Evolutionary conservation across 495 filamentous ascomycete species (phyloP).

Genomic region (Talaromyces stipitatus): DNA sequence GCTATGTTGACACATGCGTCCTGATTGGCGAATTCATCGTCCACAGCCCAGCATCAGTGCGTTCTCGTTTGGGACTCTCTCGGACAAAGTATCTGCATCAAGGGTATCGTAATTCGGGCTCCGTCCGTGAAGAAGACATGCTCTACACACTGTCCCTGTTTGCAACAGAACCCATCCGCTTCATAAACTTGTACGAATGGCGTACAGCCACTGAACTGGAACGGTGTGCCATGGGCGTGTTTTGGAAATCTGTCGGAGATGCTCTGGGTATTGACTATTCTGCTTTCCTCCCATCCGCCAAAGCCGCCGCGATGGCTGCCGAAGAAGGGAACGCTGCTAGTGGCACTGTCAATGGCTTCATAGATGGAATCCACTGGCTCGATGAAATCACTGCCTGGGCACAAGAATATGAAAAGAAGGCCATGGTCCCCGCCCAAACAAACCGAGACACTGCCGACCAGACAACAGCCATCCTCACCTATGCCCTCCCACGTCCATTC

Average conservation of each 20-base stretch:
- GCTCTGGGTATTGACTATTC: constrained; percentile 50
- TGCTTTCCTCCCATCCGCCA: constrained; percentile 26
- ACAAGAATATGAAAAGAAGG: constrained; percentile 44
- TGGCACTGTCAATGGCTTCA: constrained; percentile 30
- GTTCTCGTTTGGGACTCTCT: constrained; percentile 44
- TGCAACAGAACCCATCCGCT: constrained; percentile 49
- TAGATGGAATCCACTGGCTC: constrained; percentile 56
- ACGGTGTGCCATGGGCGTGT: constrained; percentile 55
- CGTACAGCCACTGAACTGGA: constrained; percentile 53
- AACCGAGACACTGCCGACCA: constrained; percentile 49
- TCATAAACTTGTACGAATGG: constrained; percentile 57
- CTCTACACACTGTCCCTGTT: constrained; percentile 62
- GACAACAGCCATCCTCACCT: constrained; percentile 52
- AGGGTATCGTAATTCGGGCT: constrained; percentile 48
- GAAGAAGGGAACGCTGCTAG: not conserved
- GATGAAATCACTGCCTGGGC: constrained; percentile 57
- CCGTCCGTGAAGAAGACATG: constrained; percentile 57
- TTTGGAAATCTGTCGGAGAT: constrained; percentile 60
- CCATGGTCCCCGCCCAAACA: constrained; percentile 48
- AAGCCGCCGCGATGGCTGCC: not conserved
- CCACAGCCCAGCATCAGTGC: constrained; percentile 37
- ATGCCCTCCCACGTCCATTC: constrained; percentile 42
- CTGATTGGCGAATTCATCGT: constrained; percentile 50
- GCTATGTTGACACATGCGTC: constrained; percentile 56
- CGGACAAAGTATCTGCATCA: constrained; percentile 63